Percentiles rank a stretch among this genome's conserved stretches.
Evolutionary conservation across 2,329 filamentous ascomycete genomes (phyloP).

Genomic region (Aspergillus udagawae): DNA sequence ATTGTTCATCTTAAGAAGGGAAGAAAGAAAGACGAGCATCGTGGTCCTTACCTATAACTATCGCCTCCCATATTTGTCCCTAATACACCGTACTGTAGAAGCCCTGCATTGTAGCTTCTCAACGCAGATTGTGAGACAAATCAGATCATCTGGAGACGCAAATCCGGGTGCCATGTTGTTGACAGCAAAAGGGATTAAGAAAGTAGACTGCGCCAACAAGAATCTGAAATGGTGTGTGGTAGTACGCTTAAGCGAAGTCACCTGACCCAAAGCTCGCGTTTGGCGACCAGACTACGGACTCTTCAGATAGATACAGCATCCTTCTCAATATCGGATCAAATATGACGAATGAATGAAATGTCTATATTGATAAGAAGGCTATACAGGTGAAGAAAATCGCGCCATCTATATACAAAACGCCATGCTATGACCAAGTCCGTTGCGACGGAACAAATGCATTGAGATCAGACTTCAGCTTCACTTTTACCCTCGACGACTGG

Average conservation of each 20-base stretch:
- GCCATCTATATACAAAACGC: neutral
- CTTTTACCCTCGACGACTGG: slow-evolving; percentile 1
- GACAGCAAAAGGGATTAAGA: neutral
- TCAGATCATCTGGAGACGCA: neutral
- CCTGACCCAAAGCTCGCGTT: neutral
- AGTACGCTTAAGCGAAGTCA: neutral
- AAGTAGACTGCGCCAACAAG: neutral
- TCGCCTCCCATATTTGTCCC: neutral
- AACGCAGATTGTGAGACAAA: neutral
- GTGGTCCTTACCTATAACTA: neutral
- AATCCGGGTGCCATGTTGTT: neutral
- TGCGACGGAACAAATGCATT: neutral
- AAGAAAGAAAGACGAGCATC: neutral
- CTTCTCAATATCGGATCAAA: neutral
- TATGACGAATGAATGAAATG: neutral
- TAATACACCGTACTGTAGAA: neutral
- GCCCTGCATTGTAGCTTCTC: neutral
- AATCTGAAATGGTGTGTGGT: neutral
- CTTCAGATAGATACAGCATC: neutral
- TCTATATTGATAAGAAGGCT: neutral
- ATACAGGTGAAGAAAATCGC: neutral
- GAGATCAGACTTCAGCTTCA: neutral
- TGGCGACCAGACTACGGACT: neutral
- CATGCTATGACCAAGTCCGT: neutral
- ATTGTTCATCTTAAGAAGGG: neutral